Percentiles rank a stretch among this genome's conserved stretches.
These are phyloP conservation scores for Syzygium aromaticum DNA, from an alignment of 345 rosid genomes.

Conservation along the genomic window DNA sequence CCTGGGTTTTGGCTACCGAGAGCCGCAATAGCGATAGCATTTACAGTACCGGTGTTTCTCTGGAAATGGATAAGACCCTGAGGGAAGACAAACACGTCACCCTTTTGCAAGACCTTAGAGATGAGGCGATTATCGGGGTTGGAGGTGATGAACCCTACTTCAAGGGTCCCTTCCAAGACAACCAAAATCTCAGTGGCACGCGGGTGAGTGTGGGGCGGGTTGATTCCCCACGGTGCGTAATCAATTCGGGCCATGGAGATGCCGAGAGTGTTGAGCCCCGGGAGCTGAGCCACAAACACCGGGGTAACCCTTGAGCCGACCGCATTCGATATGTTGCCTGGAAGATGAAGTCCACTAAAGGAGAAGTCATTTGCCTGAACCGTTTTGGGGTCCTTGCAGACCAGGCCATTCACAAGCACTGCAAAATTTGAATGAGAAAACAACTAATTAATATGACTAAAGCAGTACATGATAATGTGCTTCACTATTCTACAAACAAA, in stretches of 20 bases:
- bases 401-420: background rate
- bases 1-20: background rate
- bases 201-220: background rate
- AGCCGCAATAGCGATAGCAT: rapidly evolving
- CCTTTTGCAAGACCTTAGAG: background rate
- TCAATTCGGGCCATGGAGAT: background rate
- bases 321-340: background rate
- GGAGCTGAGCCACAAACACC: background rate
- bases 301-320: background rate
- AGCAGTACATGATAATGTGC: background rate
- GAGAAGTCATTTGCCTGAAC: background rate
- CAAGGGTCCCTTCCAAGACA: background rate
- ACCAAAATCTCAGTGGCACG: rapidly evolving
- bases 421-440: background rate
- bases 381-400: background rate
- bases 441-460: background rate
- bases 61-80: background rate
- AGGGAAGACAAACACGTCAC: rapidly evolving
- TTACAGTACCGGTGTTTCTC: rapidly evolving
- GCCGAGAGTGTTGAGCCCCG: background rate
- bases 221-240: background rate
- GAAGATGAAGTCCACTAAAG: background rate
- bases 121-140: background rate
- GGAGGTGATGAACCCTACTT: background rate
- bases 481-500: background rate